phyloP scores from a whole-genome alignment of 2,329 filamentous ascomycete species.

The Exophiala spinifera region DNA sequence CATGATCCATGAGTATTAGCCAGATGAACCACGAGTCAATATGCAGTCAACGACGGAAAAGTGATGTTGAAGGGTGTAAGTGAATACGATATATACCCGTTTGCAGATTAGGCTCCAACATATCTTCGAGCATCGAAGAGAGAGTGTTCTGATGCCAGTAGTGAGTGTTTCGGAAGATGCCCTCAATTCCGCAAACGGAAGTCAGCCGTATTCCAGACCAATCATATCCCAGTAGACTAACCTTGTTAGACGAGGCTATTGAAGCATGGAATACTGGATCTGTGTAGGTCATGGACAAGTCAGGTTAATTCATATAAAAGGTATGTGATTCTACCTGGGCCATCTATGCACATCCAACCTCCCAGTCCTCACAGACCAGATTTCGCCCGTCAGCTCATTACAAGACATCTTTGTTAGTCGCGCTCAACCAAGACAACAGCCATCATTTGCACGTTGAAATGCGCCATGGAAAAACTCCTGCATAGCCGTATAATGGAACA shows the following conservation, averaged over 20 bases:
- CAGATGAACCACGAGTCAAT: background rate
- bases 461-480: conserved; percentile 84
- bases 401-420: background rate
- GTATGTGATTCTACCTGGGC: background rate
- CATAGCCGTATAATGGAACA: conserved; percentile 98
- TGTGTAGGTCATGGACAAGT: too few relatives aligned
- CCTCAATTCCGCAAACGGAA: too few relatives aligned
- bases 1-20: background rate
- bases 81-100: conserved; percentile 16
- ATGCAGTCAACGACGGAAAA: background rate
- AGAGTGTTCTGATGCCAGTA: too few relatives aligned
- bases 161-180: too few relatives aligned
- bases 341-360: background rate
- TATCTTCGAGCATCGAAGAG: background rate
- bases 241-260: too few relatives aligned
- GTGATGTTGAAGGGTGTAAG: background rate
- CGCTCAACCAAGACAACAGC: conserved; percentile 21
- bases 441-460: conserved; percentile 60
- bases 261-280: too few relatives aligned
- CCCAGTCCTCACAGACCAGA: background rate
- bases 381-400: too few relatives aligned
- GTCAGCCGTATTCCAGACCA: too few relatives aligned
- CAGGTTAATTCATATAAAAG: too few relatives aligned
- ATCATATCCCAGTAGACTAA: too few relatives aligned
- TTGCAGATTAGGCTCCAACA: conserved; percentile 5